A percentile compares a stretch with the other conserved stretches of the same genome.
Evolutionary conservation across 2,329 filamentous ascomycete genomes (phyloP).

Genomic region (Madurella mycetomatis): DNA sequence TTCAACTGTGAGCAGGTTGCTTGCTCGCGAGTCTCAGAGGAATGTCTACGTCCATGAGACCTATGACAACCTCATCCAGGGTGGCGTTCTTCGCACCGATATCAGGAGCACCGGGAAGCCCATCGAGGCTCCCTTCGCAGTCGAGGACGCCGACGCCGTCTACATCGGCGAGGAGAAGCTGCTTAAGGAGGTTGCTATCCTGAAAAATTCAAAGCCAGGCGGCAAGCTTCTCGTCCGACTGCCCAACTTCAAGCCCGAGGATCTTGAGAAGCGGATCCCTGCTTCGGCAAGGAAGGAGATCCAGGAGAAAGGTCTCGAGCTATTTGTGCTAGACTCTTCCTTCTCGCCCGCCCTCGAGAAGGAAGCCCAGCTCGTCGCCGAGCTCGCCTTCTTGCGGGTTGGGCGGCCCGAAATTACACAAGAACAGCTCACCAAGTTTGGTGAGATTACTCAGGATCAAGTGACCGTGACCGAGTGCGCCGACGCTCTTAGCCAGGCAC

Average conservation of each 20-base stretch:
- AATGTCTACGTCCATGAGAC: conserved; percentile 59
- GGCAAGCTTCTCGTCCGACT: conserved; percentile 73
- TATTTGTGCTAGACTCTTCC: conserved; percentile 72
- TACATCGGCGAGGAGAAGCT: conserved; percentile 78
- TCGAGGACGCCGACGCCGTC: conserved; percentile 72
- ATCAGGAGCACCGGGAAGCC: conserved; percentile 78
- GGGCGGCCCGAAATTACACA: conserved; percentile 62
- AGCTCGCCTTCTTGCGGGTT: conserved; percentile 79
- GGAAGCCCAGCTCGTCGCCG: conserved; percentile 61
- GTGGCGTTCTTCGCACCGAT: conserved; percentile 78
- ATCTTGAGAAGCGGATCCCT: conserved; percentile 82
- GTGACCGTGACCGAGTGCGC: conserved; percentile 51
- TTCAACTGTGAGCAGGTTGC: conserved; percentile 51
- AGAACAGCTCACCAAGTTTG: conserved; percentile 62
- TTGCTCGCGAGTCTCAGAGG: conserved; percentile 67
- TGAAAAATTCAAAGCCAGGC: conserved; percentile 64
- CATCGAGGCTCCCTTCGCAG: conserved; percentile 77
- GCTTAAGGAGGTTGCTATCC: conserved; percentile 70
- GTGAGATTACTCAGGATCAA: conserved; percentile 49
- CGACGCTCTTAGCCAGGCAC: conserved; percentile 63
- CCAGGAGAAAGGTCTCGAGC: conserved; percentile 62
- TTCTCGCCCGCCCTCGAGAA: conserved; percentile 64
- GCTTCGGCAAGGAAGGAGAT: conserved; percentile 65
- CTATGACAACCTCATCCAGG: conserved; percentile 63
- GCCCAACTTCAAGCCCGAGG: conserved; percentile 77